These are phyloP conservation scores for Eutrema yunnanense DNA, from an alignment of 345 rosid species.

Conservation along the genomic window DNA sequence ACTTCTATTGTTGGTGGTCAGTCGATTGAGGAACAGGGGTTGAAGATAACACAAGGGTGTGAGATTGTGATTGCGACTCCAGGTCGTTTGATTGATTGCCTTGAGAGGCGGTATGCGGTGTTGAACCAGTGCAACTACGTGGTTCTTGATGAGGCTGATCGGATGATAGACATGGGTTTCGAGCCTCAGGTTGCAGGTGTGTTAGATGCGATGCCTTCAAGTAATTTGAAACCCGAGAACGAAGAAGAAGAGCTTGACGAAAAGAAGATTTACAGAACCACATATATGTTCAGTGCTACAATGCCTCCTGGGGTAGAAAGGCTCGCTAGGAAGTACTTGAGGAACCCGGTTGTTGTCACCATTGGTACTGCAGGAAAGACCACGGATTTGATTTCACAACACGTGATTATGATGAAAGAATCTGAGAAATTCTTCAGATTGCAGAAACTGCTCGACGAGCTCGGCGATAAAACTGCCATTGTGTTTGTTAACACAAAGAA, in stretches of 20 bases:
- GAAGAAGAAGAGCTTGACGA: constrained; percentile 96
- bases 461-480: constrained; percentile 81
- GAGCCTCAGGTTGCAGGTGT: constrained; percentile 93
- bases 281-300: constrained; percentile 97
- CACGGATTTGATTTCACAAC: constrained; percentile 82
- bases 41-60: constrained; percentile 88
- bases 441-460: constrained; percentile 78
- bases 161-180: constrained; percentile 97
- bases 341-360: constrained; percentile 93
- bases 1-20: constrained; percentile 95
- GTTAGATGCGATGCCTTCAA: constrained; percentile 91
- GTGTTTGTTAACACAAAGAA: constrained; percentile 93
- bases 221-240: constrained; percentile 89
- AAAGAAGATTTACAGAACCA: constrained; percentile 85
- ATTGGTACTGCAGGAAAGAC: constrained; percentile 97
- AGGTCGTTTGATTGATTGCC: constrained; percentile 81
- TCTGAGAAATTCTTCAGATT: constrained; percentile 64
- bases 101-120: constrained; percentile 88
- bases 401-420: constrained; percentile 84
- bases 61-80: constrained; percentile 96
- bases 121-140: constrained; percentile 91
- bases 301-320: constrained; percentile 97
- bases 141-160: constrained; percentile 97
- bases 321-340: constrained; percentile 87
- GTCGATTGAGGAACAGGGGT: constrained; percentile 89